Base-by-base conservation (phyloP, 1,284 basidiomycete genomes). In the Prillingera fragicola region DNA sequence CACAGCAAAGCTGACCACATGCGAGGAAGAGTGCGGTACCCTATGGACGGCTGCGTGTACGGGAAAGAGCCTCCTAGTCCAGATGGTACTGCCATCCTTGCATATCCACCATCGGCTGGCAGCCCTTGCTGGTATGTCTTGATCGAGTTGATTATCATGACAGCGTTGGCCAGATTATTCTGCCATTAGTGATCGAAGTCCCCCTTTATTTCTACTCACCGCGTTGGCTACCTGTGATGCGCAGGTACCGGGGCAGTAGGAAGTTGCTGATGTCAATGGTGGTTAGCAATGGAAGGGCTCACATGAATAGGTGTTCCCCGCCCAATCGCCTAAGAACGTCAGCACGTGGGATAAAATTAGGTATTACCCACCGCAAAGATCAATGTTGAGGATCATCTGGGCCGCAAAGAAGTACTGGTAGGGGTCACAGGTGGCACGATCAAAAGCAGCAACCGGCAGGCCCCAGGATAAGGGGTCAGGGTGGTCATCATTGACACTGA, bases 401-500 rank as follows among this genome's bases (percentile, higher is more conserved):
- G 90, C 86, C 28, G 83, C 71, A 49, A 76, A 71, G 70, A 91
- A 89, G 69, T 82, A 81, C n/a, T 71, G 56, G 17, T 63, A 52
- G 41, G 85, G 80, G 55, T 85, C 73, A 70, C 88, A 88, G 10
- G 74, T 72, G 28, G 71, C 63, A 27, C 78, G 70, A 37, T 78
- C 77, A 75, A 79, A 90, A 51, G 77, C 75, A 9, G 84, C 87
- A 18, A 67, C 72, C 6, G 87, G 85, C 10, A 65, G 64, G 10
- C 80, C 80, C 87, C 87, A 91, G 5, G 59, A 65, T 9, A 71
- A 58, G 1, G 87, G 86, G 45, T 79, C 67, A 1, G 85, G 87
- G 14, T 56, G 66, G 40, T 75, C 67, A 13, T 62, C 62, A 4
- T 69, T 72, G 64, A 91, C 81, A 65, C 65, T 69, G 40, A n/a